Evolutionary conservation across 1,284 basidiomycete genomes (phyloP).

Genomic region (Cryptococcus jaspeensis): DNA sequence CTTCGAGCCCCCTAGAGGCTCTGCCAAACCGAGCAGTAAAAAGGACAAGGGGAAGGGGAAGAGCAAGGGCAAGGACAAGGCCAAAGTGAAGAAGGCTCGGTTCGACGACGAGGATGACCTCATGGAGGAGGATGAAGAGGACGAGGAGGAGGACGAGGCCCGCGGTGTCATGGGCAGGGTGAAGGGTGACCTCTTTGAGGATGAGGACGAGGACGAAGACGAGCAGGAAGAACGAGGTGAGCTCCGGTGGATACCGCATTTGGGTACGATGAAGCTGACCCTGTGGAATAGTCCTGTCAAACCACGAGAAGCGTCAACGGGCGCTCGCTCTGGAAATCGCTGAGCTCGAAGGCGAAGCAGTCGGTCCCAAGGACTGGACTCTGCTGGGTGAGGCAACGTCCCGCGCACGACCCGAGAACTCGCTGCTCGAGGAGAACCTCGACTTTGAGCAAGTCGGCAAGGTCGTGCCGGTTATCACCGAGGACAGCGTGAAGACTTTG

Average conservation of each 20-base stretch:
- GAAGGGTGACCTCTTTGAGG: constrained; percentile 57
- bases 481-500: constrained; percentile 75
- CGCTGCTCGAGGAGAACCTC: constrained; percentile 87
- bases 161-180: constrained; percentile 54
- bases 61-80: constrained; percentile 46
- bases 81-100: constrained; percentile 29
- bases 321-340: constrained; percentile 57
- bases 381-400: constrained; percentile 87
- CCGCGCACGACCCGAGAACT: constrained; percentile 81
- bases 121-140: constrained; percentile 3
- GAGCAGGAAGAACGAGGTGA: constrained; percentile 36
- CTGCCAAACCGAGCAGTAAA: constrained; percentile 24
- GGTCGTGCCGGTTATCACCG: constrained; percentile 83
- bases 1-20: constrained; percentile 59
- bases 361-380: constrained; percentile 76
- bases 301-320: constrained; percentile 56
- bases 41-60: constrained; percentile 49
- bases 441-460: constrained; percentile 91
- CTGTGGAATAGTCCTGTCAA: constrained; percentile 47
- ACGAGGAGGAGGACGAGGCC: not conserved
- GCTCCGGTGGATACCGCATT: constrained; percentile 9
- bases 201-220: constrained; percentile 46
- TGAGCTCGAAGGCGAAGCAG: constrained; percentile 57
- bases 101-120: constrained; percentile 35
- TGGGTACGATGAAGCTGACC: not conserved